Evolutionary conservation across 768 basidiomycete species (phyloP), one percentile per base, ranked within the genome.

Genomic region (Rubroboletus satanas): DNA sequence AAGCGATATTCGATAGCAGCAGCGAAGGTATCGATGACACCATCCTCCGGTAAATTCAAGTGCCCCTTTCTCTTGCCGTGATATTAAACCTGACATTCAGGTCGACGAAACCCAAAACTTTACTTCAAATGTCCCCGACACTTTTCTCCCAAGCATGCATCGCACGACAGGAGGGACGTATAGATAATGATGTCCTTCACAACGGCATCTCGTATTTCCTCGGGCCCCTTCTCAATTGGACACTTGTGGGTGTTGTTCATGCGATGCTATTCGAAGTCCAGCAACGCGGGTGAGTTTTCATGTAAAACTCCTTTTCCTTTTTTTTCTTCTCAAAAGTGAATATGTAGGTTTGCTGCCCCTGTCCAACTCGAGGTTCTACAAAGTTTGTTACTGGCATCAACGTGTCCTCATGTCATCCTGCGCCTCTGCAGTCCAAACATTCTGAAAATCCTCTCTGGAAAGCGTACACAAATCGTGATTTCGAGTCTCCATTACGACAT

Each of bases 1-100:
- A 89, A 63, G 85, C 87, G 0, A 73, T 93, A 28, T 92, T 92
- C 66, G 88, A 90, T 64, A 83, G 74, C 46, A 73, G 74, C 55
- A 90, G 82, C 58, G 90, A 92, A 66, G 90, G 90, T 1, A 91
- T 93, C 28, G 90, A 92, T 60, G 90, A 93, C 62, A 83, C 80
- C 14, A 87, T 90, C 52, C 72, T 87, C 26, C 75, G 84, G 85
- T 84, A 69, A 60, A 52, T 47, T 12, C 37, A 35, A 31, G 23
- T n/a, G 35, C n/a, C 8, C 37, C 23, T 12, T 45, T 45, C 28
- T 32, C 39, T 44, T 35, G 36, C 6, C 6, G 8, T 23, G 12
- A 43, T 17, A 21, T 49, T 59, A n/a, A 62, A 57, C 41, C 10
- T 14, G 44, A 18, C 28, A 23, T 41, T n/a, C 60, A 91, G 88